A percentile compares a stretch with the other conserved stretches of the same genome.
phyloP scores from a whole-genome alignment of 192 early-diverging fungal species.

The Backusella tuberculispora region DNA sequence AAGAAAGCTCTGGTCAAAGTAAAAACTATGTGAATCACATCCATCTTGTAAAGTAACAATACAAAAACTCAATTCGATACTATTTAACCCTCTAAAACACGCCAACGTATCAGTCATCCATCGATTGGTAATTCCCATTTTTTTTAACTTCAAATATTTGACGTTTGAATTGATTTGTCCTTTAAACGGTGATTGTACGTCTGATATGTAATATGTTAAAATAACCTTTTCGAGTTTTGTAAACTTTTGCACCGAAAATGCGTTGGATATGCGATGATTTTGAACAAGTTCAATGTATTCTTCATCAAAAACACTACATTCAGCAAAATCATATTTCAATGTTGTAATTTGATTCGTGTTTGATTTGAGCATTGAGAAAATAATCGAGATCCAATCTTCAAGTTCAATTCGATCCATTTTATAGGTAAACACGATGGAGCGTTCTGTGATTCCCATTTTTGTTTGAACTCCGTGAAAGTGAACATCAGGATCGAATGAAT shows the following conservation, averaged over 20 bases:
- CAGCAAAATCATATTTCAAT: constrained; percentile 6
- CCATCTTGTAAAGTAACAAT: constrained; percentile 4
- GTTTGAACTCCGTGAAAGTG: neutral
- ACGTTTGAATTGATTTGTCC: neutral
- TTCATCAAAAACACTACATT: neutral
- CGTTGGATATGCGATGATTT: neutral
- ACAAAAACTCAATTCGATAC: constrained; percentile 2
- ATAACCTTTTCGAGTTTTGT: neutral
- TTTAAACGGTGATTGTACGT: neutral
- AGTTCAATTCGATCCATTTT: constrained; percentile 10
- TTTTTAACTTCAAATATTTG: constrained; percentile 4
- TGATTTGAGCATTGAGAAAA: constrained; percentile 5
- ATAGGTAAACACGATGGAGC: neutral
- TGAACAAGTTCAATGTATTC: constrained; percentile 12
- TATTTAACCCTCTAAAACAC: neutral
- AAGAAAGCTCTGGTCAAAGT: neutral
- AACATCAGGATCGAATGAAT: constrained; percentile 1
- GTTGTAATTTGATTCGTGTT: neutral
- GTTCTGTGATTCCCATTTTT: neutral
- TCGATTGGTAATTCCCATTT: constrained; percentile 5
- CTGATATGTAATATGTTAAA: constrained; percentile 1
- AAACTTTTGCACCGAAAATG: neutral
- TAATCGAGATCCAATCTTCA: neutral
- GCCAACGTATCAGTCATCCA: neutral
- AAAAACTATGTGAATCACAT: neutral